These are phyloP conservation scores for Tuctoria greenei DNA, from an alignment of 176 grass and related monocot genomes.

Conservation along the genomic window DNA sequence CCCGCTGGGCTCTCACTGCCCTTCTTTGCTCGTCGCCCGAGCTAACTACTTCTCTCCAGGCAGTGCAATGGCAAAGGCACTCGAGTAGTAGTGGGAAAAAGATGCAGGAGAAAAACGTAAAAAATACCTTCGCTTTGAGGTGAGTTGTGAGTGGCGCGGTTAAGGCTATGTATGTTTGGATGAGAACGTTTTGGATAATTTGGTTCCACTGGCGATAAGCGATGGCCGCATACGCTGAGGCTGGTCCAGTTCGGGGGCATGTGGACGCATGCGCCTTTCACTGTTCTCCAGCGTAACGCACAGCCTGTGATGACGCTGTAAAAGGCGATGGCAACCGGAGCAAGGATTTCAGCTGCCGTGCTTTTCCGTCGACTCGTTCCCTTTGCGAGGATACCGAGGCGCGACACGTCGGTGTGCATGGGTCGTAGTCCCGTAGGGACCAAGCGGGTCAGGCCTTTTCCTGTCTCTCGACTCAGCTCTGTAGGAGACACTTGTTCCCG, in stretches of 20 bases:
- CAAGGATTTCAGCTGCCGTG: not conserved
- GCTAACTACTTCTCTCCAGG: constrained; percentile 29
- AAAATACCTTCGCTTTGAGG: constrained; percentile 26
- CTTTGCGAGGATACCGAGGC: constrained; percentile 31
- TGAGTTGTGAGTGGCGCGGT: not conserved
- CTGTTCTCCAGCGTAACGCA: not conserved
- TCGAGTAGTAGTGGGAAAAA: constrained; percentile 27
- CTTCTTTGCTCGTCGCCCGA: not conserved
- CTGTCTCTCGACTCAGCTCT: not conserved
- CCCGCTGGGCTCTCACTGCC: too few species aligned
- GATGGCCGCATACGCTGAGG: not conserved
- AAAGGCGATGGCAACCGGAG: constrained; percentile 45
- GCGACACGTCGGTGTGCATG: not conserved
- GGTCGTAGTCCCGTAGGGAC: not conserved
- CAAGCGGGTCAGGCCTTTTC: not conserved
- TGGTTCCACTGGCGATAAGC: not conserved
- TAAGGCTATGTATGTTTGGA: too few species aligned
- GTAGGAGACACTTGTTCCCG: constrained; percentile 11
- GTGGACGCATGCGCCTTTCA: constrained; percentile 24
- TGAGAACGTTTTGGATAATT: constrained; percentile 29
- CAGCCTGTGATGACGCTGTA: constrained; percentile 6
- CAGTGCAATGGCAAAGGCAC: constrained; percentile 11
- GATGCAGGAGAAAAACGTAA: not conserved
- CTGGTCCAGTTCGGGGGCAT: constrained; percentile 2
- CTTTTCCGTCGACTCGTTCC: not conserved